phyloP scores from a whole-genome alignment of 441 rosid species.

The Erodium texanum region DNA sequence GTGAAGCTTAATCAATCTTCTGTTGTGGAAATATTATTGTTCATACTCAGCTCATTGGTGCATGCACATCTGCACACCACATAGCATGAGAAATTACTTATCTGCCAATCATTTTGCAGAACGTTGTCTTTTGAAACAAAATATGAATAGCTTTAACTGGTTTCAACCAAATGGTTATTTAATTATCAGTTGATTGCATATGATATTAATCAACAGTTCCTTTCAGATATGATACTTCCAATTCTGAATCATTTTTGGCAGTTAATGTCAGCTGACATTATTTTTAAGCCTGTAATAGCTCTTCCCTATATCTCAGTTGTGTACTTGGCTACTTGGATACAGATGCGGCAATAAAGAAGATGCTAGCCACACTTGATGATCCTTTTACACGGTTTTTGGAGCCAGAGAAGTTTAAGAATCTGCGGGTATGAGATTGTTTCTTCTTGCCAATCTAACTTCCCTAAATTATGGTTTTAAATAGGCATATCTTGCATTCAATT shows the following conservation, averaged over 20 bases:
- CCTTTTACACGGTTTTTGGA: slow-evolving; percentile 91
- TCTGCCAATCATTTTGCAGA: background rate
- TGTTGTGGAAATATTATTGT: background rate
- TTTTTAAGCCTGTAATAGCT: background rate
- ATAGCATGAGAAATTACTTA: background rate
- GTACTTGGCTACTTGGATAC: slow-evolving; percentile 24
- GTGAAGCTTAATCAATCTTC: background rate
- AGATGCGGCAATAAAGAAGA: slow-evolving; percentile 86
- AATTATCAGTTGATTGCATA: background rate
- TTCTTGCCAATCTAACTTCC: slow-evolving; percentile 12
- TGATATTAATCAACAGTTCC: background rate
- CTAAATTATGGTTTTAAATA: slow-evolving; percentile 11
- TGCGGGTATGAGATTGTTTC: slow-evolving; percentile 54
- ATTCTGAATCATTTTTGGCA: background rate
- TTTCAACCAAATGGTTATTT: background rate
- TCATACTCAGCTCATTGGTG: background rate
- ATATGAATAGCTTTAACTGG: background rate
- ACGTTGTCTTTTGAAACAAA: background rate
- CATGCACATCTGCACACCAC: background rate
- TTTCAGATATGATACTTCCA: background rate
- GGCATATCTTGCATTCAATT: background rate
- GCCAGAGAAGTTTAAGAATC: slow-evolving; percentile 82
- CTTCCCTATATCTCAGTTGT: slow-evolving; percentile 8
- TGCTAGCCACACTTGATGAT: slow-evolving; percentile 82
- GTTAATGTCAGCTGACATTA: background rate